Base-by-base conservation (phyloP, 2,329 filamentous ascomycete genomes). In the Ilyonectria destructans region DNA sequence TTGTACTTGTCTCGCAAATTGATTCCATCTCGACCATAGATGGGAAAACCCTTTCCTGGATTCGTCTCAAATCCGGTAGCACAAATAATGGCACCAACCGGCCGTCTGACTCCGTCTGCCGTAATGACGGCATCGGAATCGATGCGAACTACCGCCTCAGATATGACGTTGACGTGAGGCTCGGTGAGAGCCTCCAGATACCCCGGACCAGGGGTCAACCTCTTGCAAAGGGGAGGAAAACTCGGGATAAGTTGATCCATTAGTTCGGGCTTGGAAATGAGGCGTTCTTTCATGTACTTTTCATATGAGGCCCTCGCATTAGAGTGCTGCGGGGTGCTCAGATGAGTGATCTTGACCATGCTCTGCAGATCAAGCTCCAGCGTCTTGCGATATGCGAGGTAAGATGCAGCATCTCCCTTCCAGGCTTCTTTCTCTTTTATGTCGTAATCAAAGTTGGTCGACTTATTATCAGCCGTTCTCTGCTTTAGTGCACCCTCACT, bases 41-140 rank as follows among this genome's bases (percentile, higher is more conserved):
- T 57, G 15, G 63, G 63, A n/a, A 66, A 61, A 2, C 60, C 52
- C 17, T 21, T n/a, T 2, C 33, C 43, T 9, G 52, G 52, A 19
- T 31, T 23, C 12, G 52, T 62, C 51, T 66, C 58, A 9, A 67
- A 67, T 10, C 64, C 64, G 21, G 64, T 67, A 6, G 64, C 64
- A 21, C 64, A 67, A 15, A 67, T 37, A 17, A 67, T 67, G n/a
- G 48, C 48, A 35, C 59, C 64, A 12, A 67, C 58, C 9, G 58
- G 58, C 1, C 46, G 23, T 5, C 19, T 31, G 2, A 31, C 21
- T 3, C 64, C 64, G 13, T 67, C 58, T 2, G 40, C 29, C 2
- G 64, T 62, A 19, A 46, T 52, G 48, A 67, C 55, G 35, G 54
- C 58, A 7, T 19, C 35, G 31, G 46, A 19, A 29, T 52, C 31